phyloP scores from a whole-genome alignment of 129 eudicot species.

The Heracleum sosnowskyi region DNA sequence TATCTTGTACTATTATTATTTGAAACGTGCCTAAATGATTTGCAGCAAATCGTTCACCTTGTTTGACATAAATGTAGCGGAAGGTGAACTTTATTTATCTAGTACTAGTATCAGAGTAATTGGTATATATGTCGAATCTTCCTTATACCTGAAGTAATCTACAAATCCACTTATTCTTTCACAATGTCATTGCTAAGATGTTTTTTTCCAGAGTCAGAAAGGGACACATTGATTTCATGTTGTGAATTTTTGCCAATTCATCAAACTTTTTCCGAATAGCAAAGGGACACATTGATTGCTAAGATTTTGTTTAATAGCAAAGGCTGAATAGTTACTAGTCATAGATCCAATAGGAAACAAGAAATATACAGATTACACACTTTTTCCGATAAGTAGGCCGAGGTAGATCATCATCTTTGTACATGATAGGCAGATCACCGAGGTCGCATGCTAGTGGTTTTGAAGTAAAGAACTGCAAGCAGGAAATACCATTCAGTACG shows the following conservation, averaged over 20 bases:
- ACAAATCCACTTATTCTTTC: too few species aligned
- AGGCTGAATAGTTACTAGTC: neutral
- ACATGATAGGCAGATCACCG: conserved; percentile 37
- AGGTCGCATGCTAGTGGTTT: conserved; percentile 65
- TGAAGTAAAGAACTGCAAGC: conserved; percentile 54
- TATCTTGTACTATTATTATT: neutral
- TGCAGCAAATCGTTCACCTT: neutral
- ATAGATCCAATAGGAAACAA: neutral
- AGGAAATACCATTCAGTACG: conserved; percentile 1
- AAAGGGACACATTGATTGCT: too few species aligned
- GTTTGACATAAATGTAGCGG: neutral
- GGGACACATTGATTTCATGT: neutral
- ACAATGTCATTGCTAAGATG: neutral
- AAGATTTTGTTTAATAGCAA: neutral
- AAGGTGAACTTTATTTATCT: neutral
- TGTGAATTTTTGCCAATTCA: neutral
- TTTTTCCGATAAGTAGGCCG: conserved; percentile 34
- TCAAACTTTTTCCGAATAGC: neutral
- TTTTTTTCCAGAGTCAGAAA: neutral
- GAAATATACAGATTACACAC: conserved; percentile 18
- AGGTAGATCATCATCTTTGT: conserved; percentile 38
- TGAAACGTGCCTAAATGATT: neutral
- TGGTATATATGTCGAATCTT: neutral
- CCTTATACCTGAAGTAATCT: too few species aligned
- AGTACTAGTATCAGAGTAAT: neutral